Conservation (phyloP, 2,329 filamentous ascomycete species). For the Fusarium metavorans region DNA sequence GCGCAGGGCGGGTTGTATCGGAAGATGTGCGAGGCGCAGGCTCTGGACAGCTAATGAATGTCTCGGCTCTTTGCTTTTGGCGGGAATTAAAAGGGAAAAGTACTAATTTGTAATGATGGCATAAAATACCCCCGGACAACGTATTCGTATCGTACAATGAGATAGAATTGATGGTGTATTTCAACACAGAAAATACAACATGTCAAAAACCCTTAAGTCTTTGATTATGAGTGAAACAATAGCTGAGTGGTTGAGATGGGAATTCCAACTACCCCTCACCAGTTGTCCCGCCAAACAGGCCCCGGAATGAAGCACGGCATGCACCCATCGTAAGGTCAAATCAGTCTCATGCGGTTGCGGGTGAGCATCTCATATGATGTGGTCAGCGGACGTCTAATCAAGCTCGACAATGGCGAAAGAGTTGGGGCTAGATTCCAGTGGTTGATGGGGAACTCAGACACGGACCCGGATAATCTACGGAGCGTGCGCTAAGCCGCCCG, state of each 20-base stretch:
- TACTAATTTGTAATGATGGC: conserved; percentile 24
- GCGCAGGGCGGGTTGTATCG: conserved; percentile 58
- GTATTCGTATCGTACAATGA: background rate
- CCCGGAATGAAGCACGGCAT: conserved; percentile 18
- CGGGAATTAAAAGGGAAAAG: background rate
- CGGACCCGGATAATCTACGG: conserved; percentile 33
- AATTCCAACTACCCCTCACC: background rate
- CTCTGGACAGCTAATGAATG: conserved; percentile 44
- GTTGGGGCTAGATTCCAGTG: conserved; percentile 30
- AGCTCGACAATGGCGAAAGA: conserved; percentile 16
- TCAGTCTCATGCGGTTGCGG: background rate
- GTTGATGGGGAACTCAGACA: conserved; percentile 25
- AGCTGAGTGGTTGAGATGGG: background rate
- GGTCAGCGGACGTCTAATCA: conserved; percentile 13
- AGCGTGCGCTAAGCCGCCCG: conserved; percentile 6
- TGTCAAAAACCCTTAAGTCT: background rate
- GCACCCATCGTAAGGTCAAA: background rate
- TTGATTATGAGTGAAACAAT: background rate
- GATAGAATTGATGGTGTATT: background rate
- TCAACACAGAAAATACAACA: background rate
- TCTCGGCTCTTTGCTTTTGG: background rate
- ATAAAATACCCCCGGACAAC: conserved; percentile 21
- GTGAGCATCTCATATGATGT: conserved; percentile 2
- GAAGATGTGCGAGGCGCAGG: conserved; percentile 61
- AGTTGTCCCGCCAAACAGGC: background rate